Conservation (phyloP, 164 flowering plant genomes). For the Tetrastigma voinierianum region DNA sequence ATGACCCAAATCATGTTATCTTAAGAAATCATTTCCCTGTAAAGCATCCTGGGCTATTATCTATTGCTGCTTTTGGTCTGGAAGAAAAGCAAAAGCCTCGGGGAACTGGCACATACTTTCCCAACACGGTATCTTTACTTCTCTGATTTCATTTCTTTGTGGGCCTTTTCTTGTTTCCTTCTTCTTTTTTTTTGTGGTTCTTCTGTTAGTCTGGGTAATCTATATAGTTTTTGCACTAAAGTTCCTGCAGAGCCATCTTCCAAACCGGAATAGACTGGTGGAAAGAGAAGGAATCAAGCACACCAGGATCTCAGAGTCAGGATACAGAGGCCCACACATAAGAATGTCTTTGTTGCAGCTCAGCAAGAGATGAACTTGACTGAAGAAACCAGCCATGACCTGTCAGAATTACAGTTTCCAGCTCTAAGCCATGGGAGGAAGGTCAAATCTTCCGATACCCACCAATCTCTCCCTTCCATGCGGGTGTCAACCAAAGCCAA, state of each 20-base stretch:
- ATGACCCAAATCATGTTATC: background rate
- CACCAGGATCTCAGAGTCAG: slow-evolving; percentile 6
- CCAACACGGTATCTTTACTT: slow-evolving; percentile 23
- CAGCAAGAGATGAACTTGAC: background rate
- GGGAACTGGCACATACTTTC: slow-evolving; percentile 39
- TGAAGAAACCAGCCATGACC: slow-evolving; percentile 6
- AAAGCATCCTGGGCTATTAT: background rate
- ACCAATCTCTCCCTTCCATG: slow-evolving; percentile 3
- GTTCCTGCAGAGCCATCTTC: slow-evolving; percentile 19
- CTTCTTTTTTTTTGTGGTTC: background rate
- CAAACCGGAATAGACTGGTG: slow-evolving; percentile 8
- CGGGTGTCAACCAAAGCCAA: slow-evolving; percentile 3
- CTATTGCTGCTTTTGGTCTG: slow-evolving; percentile 2
- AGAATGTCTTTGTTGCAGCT: slow-evolving; percentile 7
- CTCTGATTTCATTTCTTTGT: background rate
- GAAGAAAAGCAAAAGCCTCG: slow-evolving; percentile 23
- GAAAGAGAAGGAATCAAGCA: slow-evolving; percentile 15
- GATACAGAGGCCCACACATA: slow-evolving; percentile 4
- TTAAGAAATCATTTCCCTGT: slow-evolving; percentile 5
- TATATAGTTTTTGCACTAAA: too few species aligned
- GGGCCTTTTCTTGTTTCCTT: background rate
- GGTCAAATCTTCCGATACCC: slow-evolving; percentile 3
- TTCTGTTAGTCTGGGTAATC: background rate
- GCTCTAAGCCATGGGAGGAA: slow-evolving; percentile 16
- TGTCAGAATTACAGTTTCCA: slow-evolving; percentile 7